Conservation (phyloP, 2,329 filamentous ascomycete species). For the Neophaeococcomyces aloes region DNA sequence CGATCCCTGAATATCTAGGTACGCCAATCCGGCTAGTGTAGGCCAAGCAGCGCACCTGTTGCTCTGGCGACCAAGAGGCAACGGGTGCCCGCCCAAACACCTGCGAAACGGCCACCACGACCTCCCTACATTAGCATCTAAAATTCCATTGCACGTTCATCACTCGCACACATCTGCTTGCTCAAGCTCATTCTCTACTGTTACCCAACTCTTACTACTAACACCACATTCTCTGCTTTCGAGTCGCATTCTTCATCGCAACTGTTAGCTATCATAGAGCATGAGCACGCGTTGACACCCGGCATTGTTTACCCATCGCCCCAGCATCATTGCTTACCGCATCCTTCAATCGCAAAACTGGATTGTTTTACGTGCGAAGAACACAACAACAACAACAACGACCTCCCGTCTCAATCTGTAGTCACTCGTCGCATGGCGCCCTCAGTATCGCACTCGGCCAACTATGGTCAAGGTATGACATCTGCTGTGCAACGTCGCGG, state of each 20-base stretch:
- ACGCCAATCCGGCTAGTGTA: no score
- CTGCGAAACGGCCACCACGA: slow-evolving; percentile 4
- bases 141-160: no score
- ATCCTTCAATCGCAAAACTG: neutral
- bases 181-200: neutral
- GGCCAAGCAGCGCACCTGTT: neutral
- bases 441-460: slow-evolving; percentile 39
- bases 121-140: no score
- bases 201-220: slow-evolving; percentile 6
- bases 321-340: neutral
- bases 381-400: neutral
- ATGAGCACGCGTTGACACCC: no score
- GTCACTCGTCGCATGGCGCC: slow-evolving; percentile 17
- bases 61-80: neutral
- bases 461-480: slow-evolving; percentile 83
- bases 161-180: neutral
- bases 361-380: neutral
- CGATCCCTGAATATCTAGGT: no score
- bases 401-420: neutral
- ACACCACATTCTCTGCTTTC: slow-evolving; percentile 6
- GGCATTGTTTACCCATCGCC: no score
- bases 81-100: slow-evolving; percentile 3
- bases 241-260: slow-evolving; percentile 7
- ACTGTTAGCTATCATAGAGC: neutral
- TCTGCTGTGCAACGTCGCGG: slow-evolving; percentile 55